Evolutionary conservation across 352 stramenopile species (phyloP).

Genomic region (Chrysophaeum taylorii): DNA sequence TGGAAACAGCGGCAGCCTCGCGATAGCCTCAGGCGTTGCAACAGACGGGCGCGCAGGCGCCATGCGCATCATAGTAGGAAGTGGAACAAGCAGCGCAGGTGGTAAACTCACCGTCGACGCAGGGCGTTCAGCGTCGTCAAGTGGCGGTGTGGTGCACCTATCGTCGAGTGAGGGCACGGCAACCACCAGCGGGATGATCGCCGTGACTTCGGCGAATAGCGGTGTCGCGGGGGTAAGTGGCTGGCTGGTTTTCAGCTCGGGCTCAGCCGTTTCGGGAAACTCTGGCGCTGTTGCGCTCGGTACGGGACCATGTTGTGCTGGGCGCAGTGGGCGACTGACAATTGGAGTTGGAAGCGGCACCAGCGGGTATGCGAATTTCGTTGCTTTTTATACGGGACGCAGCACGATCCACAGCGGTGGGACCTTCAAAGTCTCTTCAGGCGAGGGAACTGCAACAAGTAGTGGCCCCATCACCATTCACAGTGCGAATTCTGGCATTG

Average conservation of each 20-base stretch:
- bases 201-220: neutral
- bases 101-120: neutral
- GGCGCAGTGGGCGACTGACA: constrained; percentile 24
- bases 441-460: neutral
- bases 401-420: neutral
- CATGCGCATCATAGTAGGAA: neutral
- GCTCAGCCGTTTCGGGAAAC: constrained; percentile 27
- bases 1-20: neutral
- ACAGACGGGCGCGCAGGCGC: neutral
- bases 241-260: constrained; percentile 26
- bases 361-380: neutral
- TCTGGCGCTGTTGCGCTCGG: constrained; percentile 23
- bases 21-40: neutral
- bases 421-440: neutral
- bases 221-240: constrained; percentile 26
- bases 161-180: constrained; percentile 10
- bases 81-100: neutral
- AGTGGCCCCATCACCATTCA: constrained; percentile 18
- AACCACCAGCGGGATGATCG: neutral
- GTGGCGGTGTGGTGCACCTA: too few relatives aligned
- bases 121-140: neutral
- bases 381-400: constrained; percentile 8
- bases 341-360: constrained; percentile 21
- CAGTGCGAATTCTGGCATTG: constrained; percentile 24
- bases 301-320: constrained; percentile 20